These are phyloP conservation scores for Hemisphaericaspora nanyangensis DNA, from an alignment of 805 yeast species.

Conservation along the genomic window DNA sequence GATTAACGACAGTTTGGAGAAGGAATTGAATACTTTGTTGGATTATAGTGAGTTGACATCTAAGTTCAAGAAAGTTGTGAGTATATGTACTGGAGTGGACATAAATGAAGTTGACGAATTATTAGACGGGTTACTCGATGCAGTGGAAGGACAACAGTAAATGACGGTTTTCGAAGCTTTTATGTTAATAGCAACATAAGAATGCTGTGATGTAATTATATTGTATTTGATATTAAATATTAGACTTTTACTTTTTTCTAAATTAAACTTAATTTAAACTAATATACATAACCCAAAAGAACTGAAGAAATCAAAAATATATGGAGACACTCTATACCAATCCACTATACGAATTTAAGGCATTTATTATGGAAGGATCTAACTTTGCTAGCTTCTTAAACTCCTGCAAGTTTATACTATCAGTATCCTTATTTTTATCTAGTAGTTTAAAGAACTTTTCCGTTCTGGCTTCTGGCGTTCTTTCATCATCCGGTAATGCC, in stretches of 20 bases:
- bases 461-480: slow-evolving; percentile 86
- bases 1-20: slow-evolving; percentile 56
- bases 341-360: slow-evolving; percentile 78
- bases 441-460: slow-evolving; percentile 72
- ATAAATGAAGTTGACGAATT: slow-evolving; percentile 75
- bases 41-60: slow-evolving; percentile 40
- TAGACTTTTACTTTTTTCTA: too few relatives aligned
- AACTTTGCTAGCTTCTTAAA: slow-evolving; percentile 76
- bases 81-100: slow-evolving; percentile 85
- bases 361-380: slow-evolving; percentile 72
- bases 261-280: too few relatives aligned
- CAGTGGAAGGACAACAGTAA: slow-evolving; percentile 69
- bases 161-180: background rate
- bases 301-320: too few relatives aligned
- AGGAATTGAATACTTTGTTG: slow-evolving; percentile 49
- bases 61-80: slow-evolving; percentile 84
- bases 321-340: slow-evolving; percentile 44
- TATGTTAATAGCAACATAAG: background rate
- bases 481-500: slow-evolving; percentile 79
- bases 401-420: slow-evolving; percentile 69
- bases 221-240: too few relatives aligned
- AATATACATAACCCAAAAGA: too few relatives aligned
- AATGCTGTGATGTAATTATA: too few relatives aligned
- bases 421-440: slow-evolving; percentile 67
- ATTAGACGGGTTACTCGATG: slow-evolving; percentile 79